Conservation (phyloP, 805 yeast species). For the Pichia scutulata region DNA sequence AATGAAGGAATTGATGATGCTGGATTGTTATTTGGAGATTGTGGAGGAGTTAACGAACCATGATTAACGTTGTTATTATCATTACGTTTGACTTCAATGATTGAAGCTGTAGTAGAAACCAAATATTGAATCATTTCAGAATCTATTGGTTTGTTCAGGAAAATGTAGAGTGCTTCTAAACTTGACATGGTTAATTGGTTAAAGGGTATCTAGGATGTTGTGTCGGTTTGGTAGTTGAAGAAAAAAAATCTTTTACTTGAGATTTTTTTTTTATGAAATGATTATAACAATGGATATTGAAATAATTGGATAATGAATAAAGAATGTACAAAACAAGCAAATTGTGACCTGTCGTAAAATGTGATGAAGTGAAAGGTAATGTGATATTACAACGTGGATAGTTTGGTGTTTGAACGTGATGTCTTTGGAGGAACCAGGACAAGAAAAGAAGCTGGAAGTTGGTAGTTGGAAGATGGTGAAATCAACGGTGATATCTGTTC, state of each 20-base stretch:
- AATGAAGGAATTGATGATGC: slow-evolving; percentile 36
- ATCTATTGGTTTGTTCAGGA: slow-evolving; percentile 48
- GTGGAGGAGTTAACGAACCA: slow-evolving; percentile 33
- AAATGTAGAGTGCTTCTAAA: slow-evolving; percentile 42
- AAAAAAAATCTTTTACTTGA: neutral
- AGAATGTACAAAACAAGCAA: too few species aligned
- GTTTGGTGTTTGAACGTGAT: too few species aligned
- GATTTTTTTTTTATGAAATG: too few species aligned
- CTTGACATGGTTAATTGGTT: slow-evolving; percentile 28
- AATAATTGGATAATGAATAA: too few species aligned
- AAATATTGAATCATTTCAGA: slow-evolving; percentile 51
- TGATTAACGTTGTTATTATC: neutral
- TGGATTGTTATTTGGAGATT: slow-evolving; percentile 26
- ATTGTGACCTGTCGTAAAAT: too few species aligned
- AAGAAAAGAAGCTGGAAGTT: too few species aligned
- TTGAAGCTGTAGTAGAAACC: slow-evolving; percentile 50
- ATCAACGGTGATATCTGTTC: too few species aligned
- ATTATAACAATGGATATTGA: too few species aligned
- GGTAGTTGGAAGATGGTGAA: too few species aligned
- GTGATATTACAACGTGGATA: too few species aligned
- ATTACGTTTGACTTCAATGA: slow-evolving; percentile 33
- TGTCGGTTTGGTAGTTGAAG: neutral
- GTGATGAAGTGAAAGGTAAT: too few species aligned
- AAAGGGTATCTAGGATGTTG: neutral
- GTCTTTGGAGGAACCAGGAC: too few species aligned